Evolutionary conservation across 345 rosid species (phyloP).

Genomic region (Noccaea bulbosa): DNA sequence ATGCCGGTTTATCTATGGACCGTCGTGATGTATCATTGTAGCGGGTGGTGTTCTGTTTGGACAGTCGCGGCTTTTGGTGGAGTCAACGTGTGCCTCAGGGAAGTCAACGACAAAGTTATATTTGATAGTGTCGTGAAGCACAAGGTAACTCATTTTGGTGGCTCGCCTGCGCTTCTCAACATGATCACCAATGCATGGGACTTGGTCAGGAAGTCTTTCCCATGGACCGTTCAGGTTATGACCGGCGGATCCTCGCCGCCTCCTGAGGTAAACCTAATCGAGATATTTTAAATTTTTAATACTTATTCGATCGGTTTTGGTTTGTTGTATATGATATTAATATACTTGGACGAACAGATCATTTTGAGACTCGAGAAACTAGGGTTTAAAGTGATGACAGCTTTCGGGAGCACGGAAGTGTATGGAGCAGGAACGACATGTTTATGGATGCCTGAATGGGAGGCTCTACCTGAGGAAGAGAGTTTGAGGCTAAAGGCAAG

Average conservation of each 20-base stretch:
- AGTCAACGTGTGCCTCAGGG: constrained; percentile 69
- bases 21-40: constrained; percentile 84
- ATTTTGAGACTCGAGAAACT: constrained; percentile 27
- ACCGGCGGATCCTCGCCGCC: constrained; percentile 85
- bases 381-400: constrained; percentile 21
- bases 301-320: constrained; percentile 10
- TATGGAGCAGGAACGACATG: constrained; percentile 28
- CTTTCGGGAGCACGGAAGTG: constrained; percentile 27
- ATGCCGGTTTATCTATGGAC: constrained; percentile 81
- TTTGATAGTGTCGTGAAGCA: constrained; percentile 55
- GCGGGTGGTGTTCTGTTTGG: constrained; percentile 90
- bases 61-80: constrained; percentile 76
- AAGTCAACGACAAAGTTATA: constrained; percentile 56
- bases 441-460: constrained; percentile 33
- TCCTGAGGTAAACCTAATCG: constrained; percentile 42
- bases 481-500: constrained; percentile 23
- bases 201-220: constrained; percentile 41
- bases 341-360: constrained; percentile 8
- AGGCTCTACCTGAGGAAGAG: constrained; percentile 28
- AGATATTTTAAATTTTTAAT: neutral
- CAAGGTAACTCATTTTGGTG: constrained; percentile 77
- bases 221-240: constrained; percentile 58
- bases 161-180: constrained; percentile 76
- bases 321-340: neutral
- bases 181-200: constrained; percentile 59